A percentile compares a stretch with the other conserved stretches of the same genome.
phyloP scores from a whole-genome alignment of 306 rosid species.

The Vigna trinervia region DNA sequence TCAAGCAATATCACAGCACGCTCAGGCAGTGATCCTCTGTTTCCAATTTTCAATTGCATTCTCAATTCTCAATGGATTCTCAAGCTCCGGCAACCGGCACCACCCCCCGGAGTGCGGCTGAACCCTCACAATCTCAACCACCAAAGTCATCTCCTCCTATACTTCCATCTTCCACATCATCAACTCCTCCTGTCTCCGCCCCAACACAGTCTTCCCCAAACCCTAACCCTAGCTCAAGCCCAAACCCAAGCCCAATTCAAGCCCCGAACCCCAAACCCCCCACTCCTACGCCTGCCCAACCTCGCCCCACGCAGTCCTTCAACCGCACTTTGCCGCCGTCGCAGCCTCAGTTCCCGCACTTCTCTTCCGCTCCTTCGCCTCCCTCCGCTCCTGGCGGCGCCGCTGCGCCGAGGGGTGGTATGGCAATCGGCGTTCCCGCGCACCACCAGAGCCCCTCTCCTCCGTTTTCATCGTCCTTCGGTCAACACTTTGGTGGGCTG shows the following conservation, averaged over 20 bases:
- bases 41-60: background rate
- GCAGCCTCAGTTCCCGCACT: conserved; percentile 59
- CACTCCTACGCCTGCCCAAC: conserved; percentile 50
- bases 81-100: conserved; percentile 52
- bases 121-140: conserved; percentile 44
- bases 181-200: conserved; percentile 49
- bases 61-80: conserved; percentile 45
- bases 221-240: conserved; percentile 44
- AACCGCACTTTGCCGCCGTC: conserved; percentile 49
- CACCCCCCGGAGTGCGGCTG: conserved; percentile 43
- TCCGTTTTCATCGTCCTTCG: conserved; percentile 75
- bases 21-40: background rate
- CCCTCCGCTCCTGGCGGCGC: conserved; percentile 52
- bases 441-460: conserved; percentile 71
- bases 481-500: conserved; percentile 82
- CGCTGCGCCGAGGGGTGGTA: conserved; percentile 61
- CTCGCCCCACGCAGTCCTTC: conserved; percentile 67
- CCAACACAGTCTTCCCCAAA: conserved; percentile 9
- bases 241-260: conserved; percentile 47
- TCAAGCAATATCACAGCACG: too few species aligned
- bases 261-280: conserved; percentile 54
- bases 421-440: conserved; percentile 85
- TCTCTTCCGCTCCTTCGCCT: conserved; percentile 51
- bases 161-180: conserved; percentile 44
- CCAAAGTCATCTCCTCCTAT: conserved; percentile 30